Evolutionary conservation across 768 basidiomycete genomes (phyloP), one percentile per base, ranked within the genome.

Genomic region (Lentinula aciculospora): DNA sequence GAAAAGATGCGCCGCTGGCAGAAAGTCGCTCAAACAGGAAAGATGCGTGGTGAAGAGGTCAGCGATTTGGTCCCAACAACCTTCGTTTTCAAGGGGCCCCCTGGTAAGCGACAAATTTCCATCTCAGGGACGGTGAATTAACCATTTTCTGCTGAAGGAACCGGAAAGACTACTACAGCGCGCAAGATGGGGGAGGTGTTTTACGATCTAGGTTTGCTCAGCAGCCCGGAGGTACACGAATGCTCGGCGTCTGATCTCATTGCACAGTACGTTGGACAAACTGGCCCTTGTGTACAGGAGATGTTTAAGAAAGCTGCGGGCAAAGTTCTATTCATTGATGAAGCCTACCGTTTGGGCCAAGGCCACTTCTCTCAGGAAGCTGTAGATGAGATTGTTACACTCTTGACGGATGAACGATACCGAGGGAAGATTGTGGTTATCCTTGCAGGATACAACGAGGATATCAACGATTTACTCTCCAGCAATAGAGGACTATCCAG

Each of bases 71-170:
- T 88, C 39, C 85, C 86, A 0, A 86, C 80, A 19, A 86, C 77
- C 55, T 89, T 87, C 73, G 69, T 88, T 2, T 88, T 89, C 75
- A 88, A 84, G 62, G 86, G 87, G 0, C 87, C 86, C 4, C 87
- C 86, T 59, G 86, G 81, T 85, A 64, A 63, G 21, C 21, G 7
- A 44, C 21, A 17, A n/a, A 44, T 23, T 19, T 42, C 65, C 17
- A 0, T 39, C 37, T 21, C 51, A 13, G 1, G 17, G 12, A 47
- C 28, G 25, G 21, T 36, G 27, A 27, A 29, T 17, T 21, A 21
- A 51, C 7, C 34, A 19, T 34, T 9, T 10, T 44, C 39, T 37
- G 63, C n/a, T 37, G 17, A 15, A 75, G 81, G 79, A 0, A 81
- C 79, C 0, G 79, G 81, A 1, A 81, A 81, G 53, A 81, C 81